A percentile compares a stretch with the other conserved stretches of the same genome.
Evolutionary conservation across 805 yeast genomes (phyloP).

Genomic region (Wickerhamiella galacta): DNA sequence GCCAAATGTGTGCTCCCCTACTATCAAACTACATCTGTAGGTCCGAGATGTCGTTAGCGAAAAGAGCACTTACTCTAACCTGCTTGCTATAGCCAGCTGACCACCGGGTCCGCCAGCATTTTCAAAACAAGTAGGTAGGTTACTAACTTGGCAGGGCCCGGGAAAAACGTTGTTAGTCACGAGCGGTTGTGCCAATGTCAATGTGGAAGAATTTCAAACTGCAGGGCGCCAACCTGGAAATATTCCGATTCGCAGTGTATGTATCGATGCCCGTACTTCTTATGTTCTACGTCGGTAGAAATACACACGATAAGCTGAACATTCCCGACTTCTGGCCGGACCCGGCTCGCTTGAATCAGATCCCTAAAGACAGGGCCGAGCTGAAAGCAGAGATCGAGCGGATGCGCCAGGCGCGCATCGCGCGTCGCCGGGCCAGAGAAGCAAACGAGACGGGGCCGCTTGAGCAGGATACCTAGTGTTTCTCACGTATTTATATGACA

Average conservation of each 20-base stretch:
- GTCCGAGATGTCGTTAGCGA: conserved; percentile 17
- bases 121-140: no score
- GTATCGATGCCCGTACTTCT: conserved; percentile 74
- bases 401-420: conserved; percentile 52
- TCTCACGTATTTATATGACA: no score
- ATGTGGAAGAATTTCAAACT: conserved; percentile 6
- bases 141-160: no score
- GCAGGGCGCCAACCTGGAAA: conserved; percentile 16
- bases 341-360: conserved; percentile 75
- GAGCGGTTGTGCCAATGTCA: conserved; percentile 5
- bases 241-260: conserved; percentile 56
- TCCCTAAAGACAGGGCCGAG: conserved; percentile 86
- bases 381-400: conserved; percentile 83
- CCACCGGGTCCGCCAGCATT: no score
- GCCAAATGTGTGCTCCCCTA: conserved; percentile 16
- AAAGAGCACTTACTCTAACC: conserved; percentile 11
- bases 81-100: background rate
- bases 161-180: no score
- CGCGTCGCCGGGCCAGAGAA: conserved; percentile 3
- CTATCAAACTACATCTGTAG: conserved; percentile 19
- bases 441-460: no score
- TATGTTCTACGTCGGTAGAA: conserved; percentile 86
- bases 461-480: no score
- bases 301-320: conserved; percentile 75
- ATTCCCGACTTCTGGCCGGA: conserved; percentile 96